phyloP scores from a whole-genome alignment of 1,284 basidiomycete genomes.

The Paramarasmius palmivorus region DNA sequence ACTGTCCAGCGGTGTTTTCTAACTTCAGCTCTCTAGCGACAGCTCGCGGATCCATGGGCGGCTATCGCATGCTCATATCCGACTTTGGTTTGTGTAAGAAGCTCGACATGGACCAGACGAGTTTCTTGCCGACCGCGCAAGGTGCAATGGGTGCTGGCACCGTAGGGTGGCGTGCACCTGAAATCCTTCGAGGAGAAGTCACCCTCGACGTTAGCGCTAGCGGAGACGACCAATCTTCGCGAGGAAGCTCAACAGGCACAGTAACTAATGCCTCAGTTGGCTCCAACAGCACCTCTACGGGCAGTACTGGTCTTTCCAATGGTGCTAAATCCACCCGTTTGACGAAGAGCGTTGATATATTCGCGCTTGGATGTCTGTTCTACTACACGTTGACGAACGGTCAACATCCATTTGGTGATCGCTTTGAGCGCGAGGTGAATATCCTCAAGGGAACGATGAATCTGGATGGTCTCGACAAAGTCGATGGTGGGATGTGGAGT shows the following conservation, averaged over 20 bases:
- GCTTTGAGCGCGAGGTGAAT: conserved; percentile 90
- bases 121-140: conserved; percentile 80
- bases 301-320: conserved; percentile 20
- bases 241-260: conserved; percentile 58
- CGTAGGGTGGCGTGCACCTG: conserved; percentile 93
- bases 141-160: conserved; percentile 89
- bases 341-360: conserved; percentile 93
- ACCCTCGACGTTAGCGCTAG: conserved; percentile 76
- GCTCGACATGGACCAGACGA: conserved; percentile 90
- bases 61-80: conserved; percentile 88
- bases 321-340: conserved; percentile 62
- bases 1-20: not conserved
- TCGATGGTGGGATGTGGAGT: conserved; percentile 48
- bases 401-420: conserved; percentile 87
- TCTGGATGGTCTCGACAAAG: conserved; percentile 63
- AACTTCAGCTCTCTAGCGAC: not conserved
- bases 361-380: conserved; percentile 90
- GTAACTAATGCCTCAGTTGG: conserved; percentile 26
- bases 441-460: conserved; percentile 81
- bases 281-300: conserved; percentile 24
- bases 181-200: conserved; percentile 90
- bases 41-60: conserved; percentile 19
- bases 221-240: conserved; percentile 65
- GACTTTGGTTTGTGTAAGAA: conserved; percentile 95
- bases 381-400: conserved; percentile 90